phyloP scores from a whole-genome alignment of 2,329 filamentous ascomycete genomes.

The Chrysoporthe cubensis region DNA sequence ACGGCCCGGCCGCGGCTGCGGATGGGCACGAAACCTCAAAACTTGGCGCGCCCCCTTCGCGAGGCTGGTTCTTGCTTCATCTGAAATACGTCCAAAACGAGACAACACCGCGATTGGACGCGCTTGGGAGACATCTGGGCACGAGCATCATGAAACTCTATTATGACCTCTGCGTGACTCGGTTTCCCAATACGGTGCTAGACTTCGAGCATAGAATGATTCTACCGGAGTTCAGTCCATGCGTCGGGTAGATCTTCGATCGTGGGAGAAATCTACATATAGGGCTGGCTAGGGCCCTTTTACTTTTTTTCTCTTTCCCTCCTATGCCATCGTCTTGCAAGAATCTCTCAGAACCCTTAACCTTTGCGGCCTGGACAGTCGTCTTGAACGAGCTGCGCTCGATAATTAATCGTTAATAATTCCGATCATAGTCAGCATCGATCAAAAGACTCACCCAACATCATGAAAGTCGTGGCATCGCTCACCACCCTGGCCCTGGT shows the following conservation, averaged over 20 bases:
- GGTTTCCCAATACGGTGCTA: neutral
- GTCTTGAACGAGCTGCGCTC: neutral
- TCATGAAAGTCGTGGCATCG: constrained; percentile 25
- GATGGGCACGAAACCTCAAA: neutral
- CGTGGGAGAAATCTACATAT: neutral
- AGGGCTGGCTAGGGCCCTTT: neutral
- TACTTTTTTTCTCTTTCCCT: neutral
- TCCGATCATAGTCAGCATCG: neutral
- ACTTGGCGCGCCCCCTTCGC: neutral
- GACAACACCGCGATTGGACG: neutral
- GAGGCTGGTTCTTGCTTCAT: constrained; percentile 6
- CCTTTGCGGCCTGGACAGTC: neutral
- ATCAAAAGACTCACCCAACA: neutral
- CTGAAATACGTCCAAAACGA: neutral
- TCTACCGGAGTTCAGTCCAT: neutral
- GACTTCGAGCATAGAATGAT: neutral
- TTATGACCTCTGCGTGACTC: neutral
- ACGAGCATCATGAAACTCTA: constrained; percentile 6
- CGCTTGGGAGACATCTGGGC: neutral
- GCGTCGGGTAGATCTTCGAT: neutral
- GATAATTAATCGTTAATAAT: neutral
- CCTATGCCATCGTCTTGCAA: neutral
- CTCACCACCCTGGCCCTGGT: constrained; percentile 33
- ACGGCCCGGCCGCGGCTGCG: neutral
- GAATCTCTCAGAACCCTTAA: neutral